Percentiles rank a stretch among this genome's conserved stretches.
Conservation (phyloP, 148 eudicot genomes). For the Rhododendron kiyosumense region DNA sequence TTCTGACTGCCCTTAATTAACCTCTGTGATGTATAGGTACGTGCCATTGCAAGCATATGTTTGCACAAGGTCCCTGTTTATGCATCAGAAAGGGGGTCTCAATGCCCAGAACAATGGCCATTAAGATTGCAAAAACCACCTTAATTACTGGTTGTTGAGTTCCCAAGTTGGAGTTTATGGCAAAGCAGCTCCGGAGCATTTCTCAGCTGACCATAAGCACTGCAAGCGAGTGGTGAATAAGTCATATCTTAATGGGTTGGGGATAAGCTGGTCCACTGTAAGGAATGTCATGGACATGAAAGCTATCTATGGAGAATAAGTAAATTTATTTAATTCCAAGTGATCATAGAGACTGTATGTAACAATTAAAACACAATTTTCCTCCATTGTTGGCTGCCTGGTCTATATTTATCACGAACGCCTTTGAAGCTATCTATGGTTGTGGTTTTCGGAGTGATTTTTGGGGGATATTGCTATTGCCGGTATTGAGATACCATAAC, state of each 20-base stretch:
- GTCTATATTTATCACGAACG: neutral
- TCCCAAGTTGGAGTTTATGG: conserved; percentile 62
- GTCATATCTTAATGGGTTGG: conserved; percentile 62
- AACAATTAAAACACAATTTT: neutral
- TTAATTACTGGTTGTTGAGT: conserved; percentile 55
- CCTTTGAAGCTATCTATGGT: neutral
- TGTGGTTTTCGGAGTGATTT: neutral
- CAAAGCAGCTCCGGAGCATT: conserved; percentile 63
- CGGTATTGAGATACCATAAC: neutral
- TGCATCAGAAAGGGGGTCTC: conserved; percentile 50
- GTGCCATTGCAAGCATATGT: conserved; percentile 58
- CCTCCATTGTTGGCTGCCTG: neutral
- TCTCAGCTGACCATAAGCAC: conserved; percentile 44
- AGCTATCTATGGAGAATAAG: conserved; percentile 77
- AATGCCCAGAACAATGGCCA: conserved; percentile 69
- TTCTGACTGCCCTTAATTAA: neutral
- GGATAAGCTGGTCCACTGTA: conserved; percentile 58
- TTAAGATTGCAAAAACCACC: conserved; percentile 50
- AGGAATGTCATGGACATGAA: conserved; percentile 86
- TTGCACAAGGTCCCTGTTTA: conserved; percentile 56
- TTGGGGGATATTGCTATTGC: neutral
- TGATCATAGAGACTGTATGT: neutral
- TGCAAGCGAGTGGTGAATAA: conserved; percentile 52
- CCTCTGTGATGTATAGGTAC: conserved; percentile 34
- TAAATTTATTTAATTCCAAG: neutral